A percentile compares a stretch with the other conserved stretches of the same genome.
phyloP scores from a whole-genome alignment of 2,329 filamentous ascomycete genomes.

The Colletotrichum zoysiae region DNA sequence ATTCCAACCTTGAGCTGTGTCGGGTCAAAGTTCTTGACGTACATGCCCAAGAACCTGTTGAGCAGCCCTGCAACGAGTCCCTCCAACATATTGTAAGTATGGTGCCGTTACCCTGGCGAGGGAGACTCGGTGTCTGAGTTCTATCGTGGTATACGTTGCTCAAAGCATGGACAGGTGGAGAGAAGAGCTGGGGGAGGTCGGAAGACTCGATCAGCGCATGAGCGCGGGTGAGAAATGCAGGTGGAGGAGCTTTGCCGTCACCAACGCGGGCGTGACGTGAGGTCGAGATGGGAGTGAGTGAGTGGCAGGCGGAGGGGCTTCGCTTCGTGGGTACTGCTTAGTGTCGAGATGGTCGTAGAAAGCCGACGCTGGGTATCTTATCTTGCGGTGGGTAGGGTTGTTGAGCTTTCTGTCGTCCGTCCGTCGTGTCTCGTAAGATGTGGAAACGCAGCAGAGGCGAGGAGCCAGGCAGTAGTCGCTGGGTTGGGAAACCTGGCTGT shows the following conservation, averaged over 20 bases:
- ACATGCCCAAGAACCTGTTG: slow-evolving; percentile 99
- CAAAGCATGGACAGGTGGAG: slow-evolving; percentile 31
- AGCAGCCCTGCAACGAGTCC: slow-evolving; percentile 95
- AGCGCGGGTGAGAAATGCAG: slow-evolving; percentile 4
- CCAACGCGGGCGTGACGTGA: slow-evolving; percentile 17
- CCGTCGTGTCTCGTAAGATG: slow-evolving; percentile 3
- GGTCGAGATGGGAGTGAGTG: neutral
- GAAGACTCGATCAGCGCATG: slow-evolving; percentile 6
- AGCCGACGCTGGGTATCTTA: slow-evolving; percentile 21
- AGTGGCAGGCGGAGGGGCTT: neutral
- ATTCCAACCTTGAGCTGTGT: slow-evolving; percentile 98
- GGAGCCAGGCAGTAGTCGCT: neutral
- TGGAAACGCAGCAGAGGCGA: neutral
- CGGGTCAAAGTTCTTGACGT: slow-evolving; percentile 99
- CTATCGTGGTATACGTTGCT: slow-evolving; percentile 18
- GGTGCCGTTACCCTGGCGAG: slow-evolving; percentile 78
- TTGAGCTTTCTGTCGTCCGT: neutral
- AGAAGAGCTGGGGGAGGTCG: slow-evolving; percentile 15
- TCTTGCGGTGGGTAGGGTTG: slow-evolving; percentile 5
- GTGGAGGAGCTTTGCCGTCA: slow-evolving; percentile 16
- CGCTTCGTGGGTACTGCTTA: slow-evolving; percentile 7
- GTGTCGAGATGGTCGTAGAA: neutral
- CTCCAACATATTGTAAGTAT: slow-evolving; percentile 85
- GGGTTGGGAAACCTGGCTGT: neutral
- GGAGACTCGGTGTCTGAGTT: slow-evolving; percentile 30